Conservation (phyloP, 176 grass and related monocot species). For the Paspalum vaginatum region DNA sequence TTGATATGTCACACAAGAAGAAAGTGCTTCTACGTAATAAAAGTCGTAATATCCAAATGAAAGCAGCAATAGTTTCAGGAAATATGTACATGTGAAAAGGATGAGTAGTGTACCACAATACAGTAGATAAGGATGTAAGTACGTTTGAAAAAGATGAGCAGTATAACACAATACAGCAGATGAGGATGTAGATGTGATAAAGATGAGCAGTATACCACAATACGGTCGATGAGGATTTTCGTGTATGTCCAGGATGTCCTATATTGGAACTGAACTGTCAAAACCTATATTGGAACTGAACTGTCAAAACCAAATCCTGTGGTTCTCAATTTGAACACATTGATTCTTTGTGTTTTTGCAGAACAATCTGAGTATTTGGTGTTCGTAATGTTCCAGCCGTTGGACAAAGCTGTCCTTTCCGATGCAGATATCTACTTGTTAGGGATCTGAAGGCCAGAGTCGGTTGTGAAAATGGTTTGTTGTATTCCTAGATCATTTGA, state of each 20-base stretch:
- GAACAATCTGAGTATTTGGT: background rate
- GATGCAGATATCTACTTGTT: constrained; percentile 19
- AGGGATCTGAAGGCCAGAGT: background rate
- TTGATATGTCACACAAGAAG: background rate
- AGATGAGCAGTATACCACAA: background rate
- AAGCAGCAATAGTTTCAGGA: background rate
- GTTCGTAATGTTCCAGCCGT: background rate
- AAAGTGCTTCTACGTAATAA: background rate
- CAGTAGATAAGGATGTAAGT: background rate
- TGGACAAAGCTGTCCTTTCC: background rate
- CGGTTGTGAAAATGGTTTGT: constrained; percentile 17
- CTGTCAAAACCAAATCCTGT: constrained; percentile 3
- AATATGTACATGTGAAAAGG: background rate
- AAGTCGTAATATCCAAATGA: background rate
- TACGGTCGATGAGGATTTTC: background rate
- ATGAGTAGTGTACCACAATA: background rate
- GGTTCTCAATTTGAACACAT: background rate
- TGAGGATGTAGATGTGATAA: background rate
- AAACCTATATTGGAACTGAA: background rate
- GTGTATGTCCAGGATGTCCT: background rate
- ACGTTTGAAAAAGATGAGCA: background rate
- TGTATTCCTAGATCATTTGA: background rate
- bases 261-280: background rate
- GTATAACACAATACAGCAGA: background rate
- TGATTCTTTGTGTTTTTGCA: constrained; percentile 11